Conservation (phyloP, 75 land plant species). For the Picea glauca region DNA sequence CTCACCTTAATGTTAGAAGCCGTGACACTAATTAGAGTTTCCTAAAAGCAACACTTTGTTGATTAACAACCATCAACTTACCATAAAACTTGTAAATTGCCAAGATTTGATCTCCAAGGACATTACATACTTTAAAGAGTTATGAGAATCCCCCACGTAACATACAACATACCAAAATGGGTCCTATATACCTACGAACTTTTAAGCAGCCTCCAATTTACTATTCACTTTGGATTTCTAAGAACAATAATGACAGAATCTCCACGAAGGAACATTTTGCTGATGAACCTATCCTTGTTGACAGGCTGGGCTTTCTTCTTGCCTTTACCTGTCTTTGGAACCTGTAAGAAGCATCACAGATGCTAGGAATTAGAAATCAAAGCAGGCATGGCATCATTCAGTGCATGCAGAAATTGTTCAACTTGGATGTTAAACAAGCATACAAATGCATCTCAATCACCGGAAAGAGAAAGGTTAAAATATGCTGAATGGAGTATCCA, state of each 20-base stretch:
- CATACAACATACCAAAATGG: too few relatives aligned
- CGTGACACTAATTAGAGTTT: too few relatives aligned
- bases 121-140: too few relatives aligned
- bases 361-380: not conserved
- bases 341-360: slow-evolving; percentile 25
- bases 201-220: too few relatives aligned
- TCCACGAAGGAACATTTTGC: slow-evolving; percentile 96
- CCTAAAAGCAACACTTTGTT: too few relatives aligned
- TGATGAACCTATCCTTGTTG: slow-evolving; percentile 95
- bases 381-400: not conserved
- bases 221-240: slow-evolving; percentile 51
- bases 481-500: not conserved
- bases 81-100: too few relatives aligned
- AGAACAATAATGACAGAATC: slow-evolving; percentile 96
- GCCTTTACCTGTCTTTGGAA: slow-evolving; percentile 97
- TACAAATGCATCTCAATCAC: not conserved
- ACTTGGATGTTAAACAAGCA: not conserved
- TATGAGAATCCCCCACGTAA: too few relatives aligned
- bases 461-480: not conserved
- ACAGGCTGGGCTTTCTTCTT: slow-evolving; percentile 88
- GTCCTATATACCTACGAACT: too few relatives aligned
- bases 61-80: too few relatives aligned
- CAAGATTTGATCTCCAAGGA: too few relatives aligned
- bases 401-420: not conserved
- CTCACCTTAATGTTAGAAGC: too few relatives aligned